These are phyloP conservation scores for Tripterygium wilfordii DNA, from an alignment of 177 flowering plant genomes.

Conservation along the genomic window DNA sequence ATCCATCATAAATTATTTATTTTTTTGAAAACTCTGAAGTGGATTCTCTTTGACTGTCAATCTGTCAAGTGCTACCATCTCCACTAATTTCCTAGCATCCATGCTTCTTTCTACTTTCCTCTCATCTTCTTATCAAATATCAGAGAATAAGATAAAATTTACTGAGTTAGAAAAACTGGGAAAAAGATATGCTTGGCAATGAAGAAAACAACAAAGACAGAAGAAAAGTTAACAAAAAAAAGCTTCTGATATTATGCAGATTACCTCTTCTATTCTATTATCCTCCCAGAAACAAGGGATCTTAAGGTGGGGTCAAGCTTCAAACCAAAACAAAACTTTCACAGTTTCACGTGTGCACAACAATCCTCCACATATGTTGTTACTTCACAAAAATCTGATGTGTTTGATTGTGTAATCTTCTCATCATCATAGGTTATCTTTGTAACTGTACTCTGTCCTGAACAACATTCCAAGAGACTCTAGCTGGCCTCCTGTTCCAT, in stretches of 20 bases:
- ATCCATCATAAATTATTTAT: no score
- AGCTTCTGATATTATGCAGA: constrained; percentile 13
- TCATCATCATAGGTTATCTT: constrained; percentile 1
- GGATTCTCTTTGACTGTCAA: no score
- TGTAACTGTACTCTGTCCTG: constrained; percentile 20
- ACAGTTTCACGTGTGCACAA: constrained; percentile 16
- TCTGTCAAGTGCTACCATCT: no score
- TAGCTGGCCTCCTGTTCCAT: constrained; percentile 25
- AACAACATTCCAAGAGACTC: constrained; percentile 25
- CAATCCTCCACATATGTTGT: constrained; percentile 2
- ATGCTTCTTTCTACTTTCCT: constrained; percentile 9
- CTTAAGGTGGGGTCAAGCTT: constrained; percentile 5
- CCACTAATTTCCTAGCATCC: no score
- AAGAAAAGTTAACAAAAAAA: no score
- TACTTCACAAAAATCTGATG: background rate
- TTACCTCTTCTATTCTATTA: constrained; percentile 8
- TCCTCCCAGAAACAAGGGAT: background rate
- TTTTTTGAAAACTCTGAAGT: no score
- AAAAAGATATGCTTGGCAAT: no score
- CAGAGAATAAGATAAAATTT: no score
- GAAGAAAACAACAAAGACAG: no score
- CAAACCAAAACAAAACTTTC: background rate
- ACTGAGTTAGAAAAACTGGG: no score
- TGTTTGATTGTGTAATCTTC: background rate
- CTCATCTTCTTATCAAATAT: background rate